Conservation (phyloP, 306 rosid genomes). For the Vicia faba region DNA sequence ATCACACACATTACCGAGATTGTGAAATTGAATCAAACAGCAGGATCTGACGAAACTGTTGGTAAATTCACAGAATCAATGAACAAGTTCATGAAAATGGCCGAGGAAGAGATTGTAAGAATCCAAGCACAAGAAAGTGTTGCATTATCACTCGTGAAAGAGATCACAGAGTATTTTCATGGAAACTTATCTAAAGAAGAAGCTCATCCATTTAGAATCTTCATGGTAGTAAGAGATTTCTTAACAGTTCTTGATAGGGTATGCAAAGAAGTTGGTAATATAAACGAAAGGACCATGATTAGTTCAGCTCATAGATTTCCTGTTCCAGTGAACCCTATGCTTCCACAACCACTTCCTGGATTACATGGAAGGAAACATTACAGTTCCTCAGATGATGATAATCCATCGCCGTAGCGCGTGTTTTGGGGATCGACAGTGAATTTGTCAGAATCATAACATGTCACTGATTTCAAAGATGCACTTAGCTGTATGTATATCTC, state of each 20-base stretch:
- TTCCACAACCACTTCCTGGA: slow-evolving; percentile 73
- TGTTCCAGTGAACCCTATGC: slow-evolving; percentile 87
- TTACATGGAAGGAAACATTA: slow-evolving; percentile 41
- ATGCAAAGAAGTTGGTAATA: slow-evolving; percentile 89
- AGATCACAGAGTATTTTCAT: slow-evolving; percentile 93
- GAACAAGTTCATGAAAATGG: slow-evolving; percentile 78
- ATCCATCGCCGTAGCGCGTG: slow-evolving; percentile 46
- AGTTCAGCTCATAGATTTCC: slow-evolving; percentile 87
- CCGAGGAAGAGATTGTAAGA: slow-evolving; percentile 72
- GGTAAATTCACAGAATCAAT: slow-evolving; percentile 64
- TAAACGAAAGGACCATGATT: slow-evolving; percentile 76
- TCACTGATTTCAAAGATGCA: not conserved
- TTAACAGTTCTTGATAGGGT: slow-evolving; percentile 73
- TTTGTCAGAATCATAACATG: not conserved
- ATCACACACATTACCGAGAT: slow-evolving; percentile 59
- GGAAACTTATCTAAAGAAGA: slow-evolving; percentile 93
- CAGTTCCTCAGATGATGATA: slow-evolving; percentile 64
- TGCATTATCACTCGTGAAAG: slow-evolving; percentile 84
- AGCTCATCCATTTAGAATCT: slow-evolving; percentile 96
- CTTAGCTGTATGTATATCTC: slow-evolving; percentile 6
- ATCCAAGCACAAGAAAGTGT: slow-evolving; percentile 90
- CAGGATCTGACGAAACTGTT: slow-evolving; percentile 45
- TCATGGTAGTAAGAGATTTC: slow-evolving; percentile 91
- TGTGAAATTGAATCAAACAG: slow-evolving; percentile 45
- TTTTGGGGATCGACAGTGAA: not conserved